Base-by-base conservation (phyloP, 1,284 basidiomycete genomes). In the Naganishia sp. region DNA sequence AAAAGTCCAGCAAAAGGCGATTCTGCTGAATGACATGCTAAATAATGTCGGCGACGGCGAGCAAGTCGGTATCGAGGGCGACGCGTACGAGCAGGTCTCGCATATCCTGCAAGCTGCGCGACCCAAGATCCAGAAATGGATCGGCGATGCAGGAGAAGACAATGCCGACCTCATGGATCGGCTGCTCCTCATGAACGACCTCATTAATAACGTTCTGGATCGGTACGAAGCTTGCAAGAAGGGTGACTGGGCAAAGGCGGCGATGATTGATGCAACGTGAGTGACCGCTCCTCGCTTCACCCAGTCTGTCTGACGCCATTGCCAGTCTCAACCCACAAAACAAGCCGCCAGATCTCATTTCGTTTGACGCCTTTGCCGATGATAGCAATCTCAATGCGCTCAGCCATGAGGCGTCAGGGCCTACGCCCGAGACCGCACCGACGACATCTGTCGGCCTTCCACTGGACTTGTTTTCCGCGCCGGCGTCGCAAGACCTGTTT, bases 61-160 rank as follows among this genome's bases (percentile, higher is more conserved):
- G 79, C 82, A 80, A 69, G 89, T 92, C 72, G 89, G 85, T n/a
- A 77, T 80, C n/a, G 79, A 84, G 59, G 96, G 96, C 5, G 96
- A 99, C 78, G 94, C 88, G 2, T 99, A 98, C 75, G 91, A 91
- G 88, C 95, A 99, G 88, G 93, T 99, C 9, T 90, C 94, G 0
- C 81, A 85, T 0, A 88, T 96, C 55, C 86, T 97, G 49, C 84
- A 83, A 33, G 86, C 86, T 56, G 94, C 95, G 2, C 86, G 95
- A 65, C 96, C 96, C 0, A 94, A 92, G 79, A 87, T 99, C 57
- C 96, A 99, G 77, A 95, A 94, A 73, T 98, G 95, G 95, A 92
- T 99, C 69, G 90, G 89, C n/a, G 92, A 98, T 72, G 94, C 90
- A 1, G 90, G 82, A 36, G 82, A 83, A 44, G 86, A 87, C 49